Base-by-base conservation (phyloP, 164 flowering plant species). In the Magnolia kwangsiensis region DNA sequence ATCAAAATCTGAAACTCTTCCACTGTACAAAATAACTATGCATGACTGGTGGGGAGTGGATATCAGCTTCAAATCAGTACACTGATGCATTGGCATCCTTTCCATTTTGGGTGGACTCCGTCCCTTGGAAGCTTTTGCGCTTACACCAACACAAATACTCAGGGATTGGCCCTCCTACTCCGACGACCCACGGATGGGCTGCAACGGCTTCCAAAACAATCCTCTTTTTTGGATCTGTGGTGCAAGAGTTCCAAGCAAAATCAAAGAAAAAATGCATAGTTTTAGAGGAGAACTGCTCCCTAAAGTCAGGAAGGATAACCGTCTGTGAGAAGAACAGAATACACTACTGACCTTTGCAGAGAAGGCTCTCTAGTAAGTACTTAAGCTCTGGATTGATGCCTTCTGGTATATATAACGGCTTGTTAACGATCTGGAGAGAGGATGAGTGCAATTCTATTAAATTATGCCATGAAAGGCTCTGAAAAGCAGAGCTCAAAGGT, bases 91-190 rank as follows among this genome's bases (percentile, higher is more conserved):
- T 21, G 23, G 72, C 16, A 11, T 14, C 58, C 72, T 45, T 20
- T 70, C 55, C 45, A 51, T 23, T 19, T 50, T 70, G 24, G 2
- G 24, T 8, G 16, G 50, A 68, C 51, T 66, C 67, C 29, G 50
- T 72, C 55, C 20, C 27, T 58, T 20, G 18, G 67, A 69, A 69
- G 51, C 66, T 75, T 21, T 59, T 69, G 58, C 58, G 67, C 80
- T 87, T 87, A 88, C 99, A 96, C 89, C 94, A 86, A 71, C 99
- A 96, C 45, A 81, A 72, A 83, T 87, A 87, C 64, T 80, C 83
- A 37, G 93, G 96, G 59, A 94, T 82, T 1, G 93, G 90, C 8
- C 95, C 97, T 16, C 87, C 88, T 72, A 87, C 89, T 23, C 85
- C 92, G 55, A 87, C 75, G 64, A 94, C 92, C 99, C 99, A 96